Base-by-base conservation (phyloP, 805 yeast species). In the Saccharomyces eubayanus region DNA sequence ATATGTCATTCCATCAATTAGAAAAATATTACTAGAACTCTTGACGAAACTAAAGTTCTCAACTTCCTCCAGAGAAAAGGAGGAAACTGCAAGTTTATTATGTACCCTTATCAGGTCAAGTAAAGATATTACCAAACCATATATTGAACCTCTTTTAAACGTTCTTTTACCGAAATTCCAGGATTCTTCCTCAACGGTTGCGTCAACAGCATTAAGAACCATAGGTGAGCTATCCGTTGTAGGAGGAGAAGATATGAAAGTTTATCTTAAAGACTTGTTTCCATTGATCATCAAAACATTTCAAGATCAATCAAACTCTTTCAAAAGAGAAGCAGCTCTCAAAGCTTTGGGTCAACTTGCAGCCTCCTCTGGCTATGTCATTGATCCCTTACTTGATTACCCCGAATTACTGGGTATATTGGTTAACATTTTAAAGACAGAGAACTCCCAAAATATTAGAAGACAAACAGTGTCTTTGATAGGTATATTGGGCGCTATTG, bases 401-500 rank as follows among this genome's bases (percentile, higher is more conserved):
- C 97, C 98, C 0, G 89, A 87, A 60, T 74, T 91, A 28, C 72
- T 92, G 47, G 88, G 88, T 8, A 80, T 87, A 67, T 73, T 91
- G 29, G 88, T 89, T 2, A 84, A 82, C 51, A 88, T 91, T 36
- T 72, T 92, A 52, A 86, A 86, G 59, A 82, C 89, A 56, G 97
- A 91, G 63, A 79, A 82, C 5, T 81, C 95, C 0, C 80, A 86
- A 4, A 72, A 78, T 6, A 82, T 89, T 6, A 80, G 94, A 63
- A 74, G 96, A 54, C 97, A 91, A 67, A 85, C 96, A 0, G 96
- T 92, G 0, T 78, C 90, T 59, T 71, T 92, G 24, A 72, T 91
- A 51, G 98, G 98, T 63, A 89, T 89, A 29, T 72, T 91, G 45
- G 98, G 98, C 56, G 98, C 98, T 0, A 73, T 91, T 49, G 98